These are phyloP conservation scores for Hyaloperonospora arabidopsidis DNA, from an alignment of 352 stramenopile genomes.

Conservation along the genomic window DNA sequence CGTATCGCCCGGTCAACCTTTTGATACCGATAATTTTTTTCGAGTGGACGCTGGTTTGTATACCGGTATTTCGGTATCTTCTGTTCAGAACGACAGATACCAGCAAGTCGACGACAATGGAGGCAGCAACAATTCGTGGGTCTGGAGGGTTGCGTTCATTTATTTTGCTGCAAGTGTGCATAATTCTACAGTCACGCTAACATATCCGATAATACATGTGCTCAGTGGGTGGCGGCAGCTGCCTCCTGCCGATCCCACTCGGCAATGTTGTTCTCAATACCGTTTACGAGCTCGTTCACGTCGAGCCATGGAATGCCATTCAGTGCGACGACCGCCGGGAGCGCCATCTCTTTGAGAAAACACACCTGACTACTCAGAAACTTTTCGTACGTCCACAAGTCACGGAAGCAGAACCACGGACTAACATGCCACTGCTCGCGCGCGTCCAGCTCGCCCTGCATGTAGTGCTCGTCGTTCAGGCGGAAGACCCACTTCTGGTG, in stretches of 20 bases:
- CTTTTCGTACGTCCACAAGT: constrained; percentile 38
- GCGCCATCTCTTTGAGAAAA: constrained; percentile 50
- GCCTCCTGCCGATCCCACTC: constrained; percentile 39
- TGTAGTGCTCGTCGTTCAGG: constrained; percentile 64
- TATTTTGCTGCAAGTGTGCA: constrained; percentile 34
- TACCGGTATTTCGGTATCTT: too few relatives aligned
- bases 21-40: too few relatives aligned
- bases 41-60: too few relatives aligned
- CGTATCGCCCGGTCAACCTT: background rate
- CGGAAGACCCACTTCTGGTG: constrained; percentile 70
- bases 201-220: constrained; percentile 20
- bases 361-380: constrained; percentile 53
- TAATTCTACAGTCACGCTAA: constrained; percentile 31
- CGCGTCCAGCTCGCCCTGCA: constrained; percentile 57
- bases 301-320: constrained; percentile 61
- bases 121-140: background rate
- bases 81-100: too few relatives aligned
- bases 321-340: constrained; percentile 45
- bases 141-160: constrained; percentile 21
- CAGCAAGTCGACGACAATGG: too few relatives aligned
- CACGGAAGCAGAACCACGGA: constrained; percentile 46
- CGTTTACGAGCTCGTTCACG: constrained; percentile 40
- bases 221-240: constrained; percentile 11
- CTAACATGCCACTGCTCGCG: constrained; percentile 33
- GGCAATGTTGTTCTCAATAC: constrained; percentile 52